Evolutionary conservation across 345 rosid species (phyloP).

Genomic region (Passiflora organensis): DNA sequence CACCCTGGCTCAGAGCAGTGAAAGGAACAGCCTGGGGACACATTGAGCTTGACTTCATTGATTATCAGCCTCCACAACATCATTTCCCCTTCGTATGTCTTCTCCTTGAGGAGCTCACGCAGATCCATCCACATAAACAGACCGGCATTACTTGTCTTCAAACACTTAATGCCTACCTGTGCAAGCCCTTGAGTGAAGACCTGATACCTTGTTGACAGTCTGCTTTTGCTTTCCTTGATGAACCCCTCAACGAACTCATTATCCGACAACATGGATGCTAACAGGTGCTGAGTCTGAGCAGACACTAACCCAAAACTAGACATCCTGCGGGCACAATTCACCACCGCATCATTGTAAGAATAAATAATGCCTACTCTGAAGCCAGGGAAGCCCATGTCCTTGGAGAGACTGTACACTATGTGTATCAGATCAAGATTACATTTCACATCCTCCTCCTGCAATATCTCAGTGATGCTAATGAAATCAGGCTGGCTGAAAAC

Average conservation of each 20-base stretch:
- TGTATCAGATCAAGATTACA: constrained; percentile 62
- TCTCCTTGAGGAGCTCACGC: constrained; percentile 46
- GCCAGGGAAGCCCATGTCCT: constrained; percentile 93
- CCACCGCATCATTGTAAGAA: constrained; percentile 76
- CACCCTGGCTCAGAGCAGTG: constrained; percentile 82
- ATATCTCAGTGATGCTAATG: constrained; percentile 61
- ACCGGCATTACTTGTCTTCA: constrained; percentile 59
- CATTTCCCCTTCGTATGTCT: constrained; percentile 48
- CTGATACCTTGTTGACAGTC: constrained; percentile 47
- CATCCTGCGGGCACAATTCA: constrained; percentile 70
- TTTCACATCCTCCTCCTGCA: constrained; percentile 35
- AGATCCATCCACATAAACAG: constrained; percentile 86
- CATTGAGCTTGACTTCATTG: constrained; percentile 73
- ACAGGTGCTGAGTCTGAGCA: constrained; percentile 70
- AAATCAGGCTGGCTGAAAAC: constrained; percentile 55
- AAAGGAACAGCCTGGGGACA: constrained; percentile 81
- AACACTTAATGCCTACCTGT: constrained; percentile 52
- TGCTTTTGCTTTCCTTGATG: constrained; percentile 40
- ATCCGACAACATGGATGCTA: constrained; percentile 77
- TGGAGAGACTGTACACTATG: constrained; percentile 85
- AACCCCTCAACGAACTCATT: constrained; percentile 55
- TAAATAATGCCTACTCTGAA: constrained; percentile 80
- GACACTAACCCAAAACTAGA: constrained; percentile 92
- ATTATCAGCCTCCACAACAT: constrained; percentile 65
- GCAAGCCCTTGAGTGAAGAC: constrained; percentile 49